Evolutionary conservation across 768 basidiomycete genomes (phyloP), one percentile per base, ranked within the genome.

Genomic region (Kwoniella dejecticola): DNA sequence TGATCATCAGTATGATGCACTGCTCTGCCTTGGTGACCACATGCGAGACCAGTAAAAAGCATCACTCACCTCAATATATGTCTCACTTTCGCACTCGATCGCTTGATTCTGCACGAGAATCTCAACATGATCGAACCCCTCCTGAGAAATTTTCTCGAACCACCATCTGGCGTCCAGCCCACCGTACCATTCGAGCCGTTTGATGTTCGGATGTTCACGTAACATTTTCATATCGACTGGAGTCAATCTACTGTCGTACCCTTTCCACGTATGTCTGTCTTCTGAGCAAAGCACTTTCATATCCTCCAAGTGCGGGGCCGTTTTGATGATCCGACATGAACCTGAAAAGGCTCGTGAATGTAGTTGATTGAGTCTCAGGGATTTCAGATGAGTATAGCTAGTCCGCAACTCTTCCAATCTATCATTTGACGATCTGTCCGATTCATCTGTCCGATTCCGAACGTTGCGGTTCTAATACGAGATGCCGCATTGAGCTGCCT

Each of bases 11-110:
- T 17, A 38, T 38, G 36, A 38, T 38, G 36, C 36, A 29, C 27
- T 15, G 48, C n/a, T n/a, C n/a, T n/a, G n/a, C n/a, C n/a, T n/a
- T n/a, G n/a, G n/a, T n/a, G n/a, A n/a, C n/a, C n/a, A n/a, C n/a
- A n/a, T n/a, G n/a, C n/a, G n/a, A n/a, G n/a, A 36, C 15, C 15
- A 23, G 15, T 24, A 31, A 10, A 29, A n/a, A n/a, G n/a, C n/a
- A 2, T 21, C 2, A 47, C 60, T 48, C 60, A 62, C 60, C 31
- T 62, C 60, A 52, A 62, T 62, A 42, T 54, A 62, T 2, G 60
- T 62, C 36, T 62, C 60, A 36, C 48, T 44, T 13, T 62, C 60
- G 23, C 52, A 47, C n/a, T 48, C 53, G 23, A 62, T 62, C 17
- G 42, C 52, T 21, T 62, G 48, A 36, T 31, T 62, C 36, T 48